Base-by-base conservation (phyloP, 352 stramenopile species). In the Phytophthora chlamydospora region DNA sequence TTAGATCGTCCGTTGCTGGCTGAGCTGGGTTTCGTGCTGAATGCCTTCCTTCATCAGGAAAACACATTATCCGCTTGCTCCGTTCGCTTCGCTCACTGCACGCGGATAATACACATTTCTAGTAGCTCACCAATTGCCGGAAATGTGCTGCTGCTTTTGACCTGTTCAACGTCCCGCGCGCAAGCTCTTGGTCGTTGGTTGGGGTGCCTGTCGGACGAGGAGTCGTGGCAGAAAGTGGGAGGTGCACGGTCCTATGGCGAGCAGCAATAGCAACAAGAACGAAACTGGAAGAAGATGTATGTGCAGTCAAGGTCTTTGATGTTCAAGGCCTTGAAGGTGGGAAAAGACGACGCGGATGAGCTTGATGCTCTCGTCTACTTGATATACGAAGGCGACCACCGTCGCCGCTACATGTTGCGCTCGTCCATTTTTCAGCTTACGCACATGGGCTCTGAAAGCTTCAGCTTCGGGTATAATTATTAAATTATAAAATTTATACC, bases 391-490 rank as follows among this genome's bases (percentile, higher is more conserved):
- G 8, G 9, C 2, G 14, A 51, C n/a, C 13, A 24, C 21, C 21
- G 21, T 24, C 21, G 21, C 3, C 21, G 21, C 21, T 9, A 7
- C 10, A 19, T 4, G 34, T 31, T 11, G 2, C 27, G 35, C 7
- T n/a, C 14, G 5, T 19, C 38, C 13, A 35, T 39, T 32, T 64
- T 64, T 24, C 38, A 50, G 31, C 8, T 68, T 1, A 62, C 51
- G 1, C 35, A 46, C 29, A 10, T 67, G 40, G 34, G 58, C 12
- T 21, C 21, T 6, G 21, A 24, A 24, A 67, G 49, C 19, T 67
- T 67, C 31, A 62, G 50, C 29, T 67, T 67, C 8, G 50, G 58
- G 50, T 57, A 57, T 29, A 62, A 42, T 16, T n/a, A n/a, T n/a
- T n/a, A n/a, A n/a, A n/a, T n/a, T n/a, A n/a, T n/a, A n/a, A n/a